Evolutionary conservation across 2,329 filamentous ascomycete genomes (phyloP).

Genomic region (Ascocoryne sarcoides): DNA sequence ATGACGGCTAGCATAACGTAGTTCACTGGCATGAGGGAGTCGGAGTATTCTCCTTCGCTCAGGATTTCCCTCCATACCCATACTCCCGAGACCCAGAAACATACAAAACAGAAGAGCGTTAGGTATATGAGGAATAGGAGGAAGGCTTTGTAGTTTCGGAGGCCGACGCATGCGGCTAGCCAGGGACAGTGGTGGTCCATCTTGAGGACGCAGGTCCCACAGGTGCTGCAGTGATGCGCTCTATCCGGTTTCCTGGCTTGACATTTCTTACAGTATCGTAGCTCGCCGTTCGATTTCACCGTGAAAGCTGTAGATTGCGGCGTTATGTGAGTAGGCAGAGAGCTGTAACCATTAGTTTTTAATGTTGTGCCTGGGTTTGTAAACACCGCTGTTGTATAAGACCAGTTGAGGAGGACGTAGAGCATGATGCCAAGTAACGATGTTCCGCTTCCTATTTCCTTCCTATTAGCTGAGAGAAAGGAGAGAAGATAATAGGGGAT

Average conservation of each 20-base stretch:
- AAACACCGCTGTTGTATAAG: conserved; percentile 89
- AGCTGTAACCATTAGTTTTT: conserved; percentile 62
- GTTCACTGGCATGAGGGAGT: conserved; percentile 78
- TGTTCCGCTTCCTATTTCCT: conserved; percentile 38
- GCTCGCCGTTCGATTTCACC: conserved; percentile 81
- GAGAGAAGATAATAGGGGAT: neutral
- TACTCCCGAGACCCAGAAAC: conserved; percentile 63
- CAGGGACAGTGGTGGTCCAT: conserved; percentile 99
- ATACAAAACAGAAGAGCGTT: conserved; percentile 73
- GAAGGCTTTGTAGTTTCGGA: conserved; percentile 94
- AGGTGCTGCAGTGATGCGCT: conserved; percentile 93
- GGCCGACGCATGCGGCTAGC: conserved; percentile 89
- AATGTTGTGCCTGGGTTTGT: conserved; percentile 73
- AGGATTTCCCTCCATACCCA: conserved; percentile 86
- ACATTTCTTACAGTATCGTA: conserved; percentile 96
- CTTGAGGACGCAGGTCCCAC: conserved; percentile 88
- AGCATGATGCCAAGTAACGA: conserved; percentile 60
- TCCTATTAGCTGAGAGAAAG: conserved; percentile 5
- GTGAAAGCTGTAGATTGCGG: conserved; percentile 65
- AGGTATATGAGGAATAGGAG: conserved; percentile 87
- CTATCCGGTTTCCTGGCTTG: conserved; percentile 90
- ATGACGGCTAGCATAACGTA: conserved; percentile 82
- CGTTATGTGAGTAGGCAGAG: conserved; percentile 65
- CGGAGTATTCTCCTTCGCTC: conserved; percentile 58
- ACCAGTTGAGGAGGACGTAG: conserved; percentile 75